phyloP scores from a whole-genome alignment of 2,329 filamentous ascomycete species.

The Didymella sp. region DNA sequence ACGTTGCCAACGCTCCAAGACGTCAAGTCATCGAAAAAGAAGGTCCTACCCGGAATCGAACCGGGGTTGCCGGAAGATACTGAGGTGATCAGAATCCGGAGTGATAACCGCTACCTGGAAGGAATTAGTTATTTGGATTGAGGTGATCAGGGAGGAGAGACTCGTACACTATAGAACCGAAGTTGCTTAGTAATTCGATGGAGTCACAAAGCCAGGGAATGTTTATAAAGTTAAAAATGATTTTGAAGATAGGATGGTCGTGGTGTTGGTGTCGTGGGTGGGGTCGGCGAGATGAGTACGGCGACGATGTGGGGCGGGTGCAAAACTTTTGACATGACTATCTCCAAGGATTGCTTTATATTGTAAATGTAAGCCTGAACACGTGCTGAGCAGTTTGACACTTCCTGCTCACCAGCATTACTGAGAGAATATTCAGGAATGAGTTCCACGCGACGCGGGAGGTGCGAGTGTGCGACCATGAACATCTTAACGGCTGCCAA shows the following conservation, averaged over 20 bases:
- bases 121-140: slow-evolving; percentile 6
- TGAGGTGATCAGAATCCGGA: slow-evolving; percentile 13
- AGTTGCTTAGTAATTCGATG: slow-evolving; percentile 12
- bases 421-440: too few species aligned
- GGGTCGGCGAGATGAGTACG: not conserved
- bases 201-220: not conserved
- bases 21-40: not conserved
- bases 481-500: too few species aligned
- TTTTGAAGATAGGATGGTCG: not conserved
- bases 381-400: too few species aligned
- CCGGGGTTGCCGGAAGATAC: slow-evolving; percentile 16
- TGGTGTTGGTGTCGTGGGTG: not conserved
- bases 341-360: not conserved
- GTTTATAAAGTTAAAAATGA: not conserved
- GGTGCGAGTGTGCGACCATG: too few species aligned
- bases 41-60: slow-evolving; percentile 17
- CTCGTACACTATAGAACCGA: slow-evolving; percentile 12
- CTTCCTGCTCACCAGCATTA: too few species aligned
- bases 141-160: slow-evolving; percentile 1
- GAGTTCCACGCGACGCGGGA: too few species aligned
- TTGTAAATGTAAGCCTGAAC: too few species aligned
- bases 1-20: not conserved
- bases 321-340: not conserved
- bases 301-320: not conserved
- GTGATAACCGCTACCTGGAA: slow-evolving; percentile 16